Base-by-base conservation (phyloP, 2,329 filamentous ascomycete genomes). In the Diaporthe vexans region DNA sequence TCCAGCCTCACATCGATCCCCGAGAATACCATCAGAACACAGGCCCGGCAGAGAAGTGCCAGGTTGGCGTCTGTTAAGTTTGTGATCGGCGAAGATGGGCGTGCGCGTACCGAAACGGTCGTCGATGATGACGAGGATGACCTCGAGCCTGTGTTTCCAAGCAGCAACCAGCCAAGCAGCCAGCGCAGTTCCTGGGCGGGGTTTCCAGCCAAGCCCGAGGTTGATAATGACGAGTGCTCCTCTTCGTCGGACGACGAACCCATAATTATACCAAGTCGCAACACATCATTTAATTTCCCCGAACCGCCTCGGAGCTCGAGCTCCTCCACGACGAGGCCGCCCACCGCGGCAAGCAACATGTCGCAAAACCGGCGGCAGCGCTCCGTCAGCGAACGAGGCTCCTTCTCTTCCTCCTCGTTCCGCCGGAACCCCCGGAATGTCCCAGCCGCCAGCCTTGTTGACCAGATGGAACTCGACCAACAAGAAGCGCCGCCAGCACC, bases 191-290 rank as follows among this genome's bases (percentile, higher is more conserved):
- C 73, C 4, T 69, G 67, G 67, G 33, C 52, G 33, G 68, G 51
- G 6, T 33, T 69, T 8, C 46, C 72, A 19, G 46, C 51, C n/a
- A 43, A 59, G 35, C 61, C 68, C 15, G 70, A 67, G 24, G 37
- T 11, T 7, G 58, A 68, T 8, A 80, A 84, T 7, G 84, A 88
- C 40, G 70, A 61, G 15, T 87, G 88, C 61, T 87, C 87, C 3
- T 91, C 89, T 1, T 91, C 90, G 0, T 87, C 87, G 5, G 91
- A 93, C 76, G 91, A 92, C 71, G 91, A 92, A 73, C 90, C 89
- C 17, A 92, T 92, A 75, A 86, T 92, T 67, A 90, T 93, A 52
- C 90, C 91, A 40, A 92, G 90, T 79, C 86, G 90, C 57, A 89
- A 86, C 75, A 85, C 85, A 5, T 92, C 90, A 0, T 92, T 91